Percentiles rank a stretch among this genome's conserved stretches.
These are phyloP conservation scores for Trichoderma sp. DNA, from an alignment of 2,329 filamentous ascomycete genomes.

Conservation along the genomic window DNA sequence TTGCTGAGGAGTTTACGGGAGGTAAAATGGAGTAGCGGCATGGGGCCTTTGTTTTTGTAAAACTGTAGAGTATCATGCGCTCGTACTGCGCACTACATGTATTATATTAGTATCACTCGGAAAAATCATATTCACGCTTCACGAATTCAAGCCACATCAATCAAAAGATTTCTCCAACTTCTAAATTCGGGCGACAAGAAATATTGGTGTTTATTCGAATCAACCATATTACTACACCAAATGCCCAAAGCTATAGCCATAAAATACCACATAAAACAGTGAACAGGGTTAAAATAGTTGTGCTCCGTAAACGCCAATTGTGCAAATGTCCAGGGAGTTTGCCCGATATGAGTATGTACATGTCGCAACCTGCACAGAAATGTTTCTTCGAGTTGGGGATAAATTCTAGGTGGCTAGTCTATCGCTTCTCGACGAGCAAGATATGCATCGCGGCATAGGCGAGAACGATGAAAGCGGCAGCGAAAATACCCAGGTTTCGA, in stretches of 20 bases:
- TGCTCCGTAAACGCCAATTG: constrained; percentile 13
- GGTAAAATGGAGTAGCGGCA: constrained; percentile 51
- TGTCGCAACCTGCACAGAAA: constrained; percentile 8
- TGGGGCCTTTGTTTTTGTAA: not conserved
- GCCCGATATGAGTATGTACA: constrained; percentile 12
- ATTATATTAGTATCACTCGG: constrained; percentile 21
- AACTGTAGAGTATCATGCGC: constrained; percentile 28
- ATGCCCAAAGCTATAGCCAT: not conserved
- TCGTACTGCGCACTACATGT: constrained; percentile 22
- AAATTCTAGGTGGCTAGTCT: constrained; percentile 27
- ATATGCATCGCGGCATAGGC: constrained; percentile 94
- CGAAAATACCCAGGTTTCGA: constrained; percentile 77
- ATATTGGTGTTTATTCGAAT: not conserved
- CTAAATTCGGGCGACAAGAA: not conserved
- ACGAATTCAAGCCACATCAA: not conserved
- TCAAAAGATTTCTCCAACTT: not conserved
- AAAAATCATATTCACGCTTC: constrained; percentile 5
- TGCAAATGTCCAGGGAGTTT: not conserved
- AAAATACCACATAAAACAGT: not conserved
- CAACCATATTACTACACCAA: not conserved
- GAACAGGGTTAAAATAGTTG: not conserved
- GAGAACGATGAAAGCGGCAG: constrained; percentile 76
- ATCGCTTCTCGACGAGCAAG: constrained; percentile 77
- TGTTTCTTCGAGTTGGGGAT: not conserved
- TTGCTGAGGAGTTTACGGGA: constrained; percentile 59